A percentile compares a stretch with the other conserved stretches of the same genome.
phyloP scores from a whole-genome alignment of 495 filamentous ascomycete species.

The Penicillium paradoxum region DNA sequence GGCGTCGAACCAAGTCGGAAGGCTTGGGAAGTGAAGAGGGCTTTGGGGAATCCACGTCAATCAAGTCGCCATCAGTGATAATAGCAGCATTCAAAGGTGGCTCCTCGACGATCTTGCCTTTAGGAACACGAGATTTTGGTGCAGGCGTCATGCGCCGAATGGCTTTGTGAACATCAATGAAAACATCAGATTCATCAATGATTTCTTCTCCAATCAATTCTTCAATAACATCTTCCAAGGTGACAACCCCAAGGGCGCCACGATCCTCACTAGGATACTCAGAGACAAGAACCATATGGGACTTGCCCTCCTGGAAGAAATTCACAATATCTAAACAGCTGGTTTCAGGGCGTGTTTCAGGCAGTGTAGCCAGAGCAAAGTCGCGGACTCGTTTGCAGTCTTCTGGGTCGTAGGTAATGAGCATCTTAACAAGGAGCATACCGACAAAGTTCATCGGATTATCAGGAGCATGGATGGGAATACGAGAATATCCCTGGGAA shows the following conservation, averaged over 20 bases:
- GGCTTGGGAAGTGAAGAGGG: conserved; percentile 7
- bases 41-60: conserved; percentile 31
- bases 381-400: conserved; percentile 79
- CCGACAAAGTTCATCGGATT: conserved; percentile 86
- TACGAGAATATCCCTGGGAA: conserved; percentile 88
- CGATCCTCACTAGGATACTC: conserved; percentile 82
- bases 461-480: conserved; percentile 85
- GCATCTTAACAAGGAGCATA: conserved; percentile 96
- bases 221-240: conserved; percentile 95
- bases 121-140: conserved; percentile 55
- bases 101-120: conserved; percentile 52
- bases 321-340: conserved; percentile 98
- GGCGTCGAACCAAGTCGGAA: conserved; percentile 21
- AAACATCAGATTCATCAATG: conserved; percentile 90
- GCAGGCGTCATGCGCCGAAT: conserved; percentile 75
- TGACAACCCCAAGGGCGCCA: conserved; percentile 89
- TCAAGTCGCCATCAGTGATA: conserved; percentile 28
- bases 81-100: conserved; percentile 29
- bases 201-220: conserved; percentile 95
- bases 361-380: conserved; percentile 87
- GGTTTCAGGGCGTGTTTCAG: conserved; percentile 90
- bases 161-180: conserved; percentile 93
- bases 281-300: conserved; percentile 96
- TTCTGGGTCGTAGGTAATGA: conserved; percentile 98
- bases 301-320: conserved; percentile 98